These are phyloP conservation scores for Penicillium sp. DNA, from an alignment of 2,329 filamentous ascomycete genomes.

Conservation along the genomic window DNA sequence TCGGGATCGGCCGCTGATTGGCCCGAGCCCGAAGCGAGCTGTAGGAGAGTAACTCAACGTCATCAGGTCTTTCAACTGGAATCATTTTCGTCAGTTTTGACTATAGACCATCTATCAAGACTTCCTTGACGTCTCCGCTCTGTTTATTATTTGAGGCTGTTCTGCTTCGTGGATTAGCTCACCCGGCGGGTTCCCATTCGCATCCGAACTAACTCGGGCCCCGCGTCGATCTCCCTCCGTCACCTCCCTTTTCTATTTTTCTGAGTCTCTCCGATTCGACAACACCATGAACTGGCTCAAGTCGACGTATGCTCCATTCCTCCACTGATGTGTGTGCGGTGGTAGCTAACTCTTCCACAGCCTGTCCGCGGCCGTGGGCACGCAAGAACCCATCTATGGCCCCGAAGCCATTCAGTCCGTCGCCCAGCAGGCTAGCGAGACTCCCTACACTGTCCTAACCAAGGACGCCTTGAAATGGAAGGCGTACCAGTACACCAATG, in stretches of 20 bases:
- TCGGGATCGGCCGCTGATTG: conserved; percentile 18
- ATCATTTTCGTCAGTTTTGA: background rate
- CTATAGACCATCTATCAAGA: background rate
- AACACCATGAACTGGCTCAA: conserved; percentile 92
- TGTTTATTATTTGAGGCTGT: background rate
- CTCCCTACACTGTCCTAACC: conserved; percentile 74
- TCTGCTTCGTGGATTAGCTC: conserved; percentile 1
- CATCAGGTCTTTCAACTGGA: conserved; percentile 10
- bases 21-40: conserved; percentile 20
- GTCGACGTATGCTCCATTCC: conserved; percentile 65
- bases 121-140: background rate
- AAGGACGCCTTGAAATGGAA: conserved; percentile 81
- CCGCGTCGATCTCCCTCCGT: conserved; percentile 35
- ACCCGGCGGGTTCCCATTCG: conserved; percentile 14
- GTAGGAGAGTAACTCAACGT: conserved; percentile 18
- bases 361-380: conserved; percentile 79
- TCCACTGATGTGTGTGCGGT: conserved; percentile 10
- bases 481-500: conserved; percentile 76
- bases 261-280: conserved; percentile 8
- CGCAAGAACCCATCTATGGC: conserved; percentile 94
- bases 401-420: conserved; percentile 83
- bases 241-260: conserved; percentile 21
- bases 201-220: conserved; percentile 30
- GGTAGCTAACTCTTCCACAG: conserved; percentile 42
- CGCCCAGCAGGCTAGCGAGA: conserved; percentile 72